Base-by-base conservation (phyloP, 805 yeast genomes). In the Candida nemodendra region DNA sequence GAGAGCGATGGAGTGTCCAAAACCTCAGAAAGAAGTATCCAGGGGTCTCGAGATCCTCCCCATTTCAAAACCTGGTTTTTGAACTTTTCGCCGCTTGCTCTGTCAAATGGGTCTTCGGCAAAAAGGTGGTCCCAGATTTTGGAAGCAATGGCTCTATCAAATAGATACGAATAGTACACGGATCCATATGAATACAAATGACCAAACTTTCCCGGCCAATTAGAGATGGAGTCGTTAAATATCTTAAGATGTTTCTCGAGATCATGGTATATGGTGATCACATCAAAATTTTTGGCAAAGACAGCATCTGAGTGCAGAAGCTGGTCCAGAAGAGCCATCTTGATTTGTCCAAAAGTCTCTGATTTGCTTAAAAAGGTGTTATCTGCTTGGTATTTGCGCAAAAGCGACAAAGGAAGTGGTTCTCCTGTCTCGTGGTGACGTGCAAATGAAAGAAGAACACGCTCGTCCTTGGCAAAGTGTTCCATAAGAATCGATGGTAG, bases 401-500 rank as follows among this genome's bases (percentile, higher is more conserved):
- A 61, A 14, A 79, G 50, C 11, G 66, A 60, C 27, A 55, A 47
- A 2, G 86, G 78, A 19, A 86, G 65, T 3, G 75, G 74, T 45
- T 77, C 77, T 23, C 78, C 82, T 0, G 95, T 85, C 42, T 67
- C 61, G 53, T 78, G 69, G 60, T 90, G 95, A 31, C 72, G 68
- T 1, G 95, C 95, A 50, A 85, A 84, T 18, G 76, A 64, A 33
- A 75, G 66, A 29, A 93, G 62, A 0, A 93, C 96, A 29, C 89
- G 67, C 8, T 82, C 79, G 56, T 86, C 91, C 31, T 79, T 77
- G 16, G 95, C 90, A 64, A 93, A 93, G 50, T 80, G 82, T 59
- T 93, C 99, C 95, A 90, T 91, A 38, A 93, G 61, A n/a, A 93
- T 91, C 11, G 96, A 88, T 2, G 99, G 99, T 30, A 93, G 66